Evolutionary conservation across 352 stramenopile species (phyloP).

Genomic region (Globisporangium camurandrum): DNA sequence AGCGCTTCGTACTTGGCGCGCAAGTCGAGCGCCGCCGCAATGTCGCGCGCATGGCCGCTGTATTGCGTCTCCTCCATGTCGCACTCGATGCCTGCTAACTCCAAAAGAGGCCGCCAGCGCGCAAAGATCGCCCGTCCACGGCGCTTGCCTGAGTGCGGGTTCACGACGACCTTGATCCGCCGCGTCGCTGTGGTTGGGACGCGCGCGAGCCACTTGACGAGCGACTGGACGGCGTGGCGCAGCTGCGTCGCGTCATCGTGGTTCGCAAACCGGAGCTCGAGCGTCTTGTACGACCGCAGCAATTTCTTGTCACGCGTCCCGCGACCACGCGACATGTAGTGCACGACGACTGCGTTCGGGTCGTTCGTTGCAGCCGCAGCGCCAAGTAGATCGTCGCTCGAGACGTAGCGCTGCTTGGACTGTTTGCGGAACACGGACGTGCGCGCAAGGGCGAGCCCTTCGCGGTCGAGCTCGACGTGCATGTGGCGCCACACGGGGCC

Average conservation of each 20-base stretch:
- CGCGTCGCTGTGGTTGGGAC: conserved; percentile 42
- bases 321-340: conserved; percentile 55
- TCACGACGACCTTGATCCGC: conserved; percentile 71
- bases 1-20: conserved; percentile 63
- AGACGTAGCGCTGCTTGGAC: conserved; percentile 37
- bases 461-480: conserved; percentile 35
- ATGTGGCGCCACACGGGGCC: conserved; percentile 49
- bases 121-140: conserved; percentile 56
- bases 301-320: conserved; percentile 49
- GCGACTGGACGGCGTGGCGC: conserved; percentile 31
- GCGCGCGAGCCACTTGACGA: conserved; percentile 69
- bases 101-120: conserved; percentile 47
- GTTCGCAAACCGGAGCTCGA: conserved; percentile 30
- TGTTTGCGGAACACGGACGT: conserved; percentile 60
- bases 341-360: conserved; percentile 28
- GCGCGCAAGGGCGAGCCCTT: conserved; percentile 45
- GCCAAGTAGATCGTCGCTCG: conserved; percentile 48
- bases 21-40: conserved; percentile 49
- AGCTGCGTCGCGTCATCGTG: conserved; percentile 21
- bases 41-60: conserved; percentile 63
- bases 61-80: conserved; percentile 74
- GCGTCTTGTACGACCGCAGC: conserved; percentile 39
- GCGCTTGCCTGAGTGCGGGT: conserved; percentile 60
- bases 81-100: conserved; percentile 58
- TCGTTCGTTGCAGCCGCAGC: conserved; percentile 2